Conservation (phyloP, 1,284 basidiomycete genomes). For the Ceratorhiza oryzae-sativae region DNA sequence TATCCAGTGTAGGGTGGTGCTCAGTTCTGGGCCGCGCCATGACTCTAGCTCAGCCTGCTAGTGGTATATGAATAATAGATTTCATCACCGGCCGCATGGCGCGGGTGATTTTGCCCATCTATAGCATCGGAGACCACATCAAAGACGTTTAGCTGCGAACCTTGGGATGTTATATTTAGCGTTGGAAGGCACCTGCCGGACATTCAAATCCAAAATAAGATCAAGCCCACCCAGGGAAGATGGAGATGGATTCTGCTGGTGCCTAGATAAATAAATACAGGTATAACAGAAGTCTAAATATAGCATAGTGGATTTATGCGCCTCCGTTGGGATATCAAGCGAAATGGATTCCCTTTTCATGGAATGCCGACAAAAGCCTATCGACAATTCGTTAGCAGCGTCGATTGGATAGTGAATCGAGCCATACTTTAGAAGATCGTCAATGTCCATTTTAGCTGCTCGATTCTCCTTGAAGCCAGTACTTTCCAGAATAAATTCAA, state of each 20-base stretch:
- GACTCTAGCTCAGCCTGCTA: no score
- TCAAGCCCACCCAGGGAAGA: neutral
- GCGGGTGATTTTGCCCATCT: neutral
- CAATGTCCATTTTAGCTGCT: conserved; percentile 84
- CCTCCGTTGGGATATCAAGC: conserved; percentile 59
- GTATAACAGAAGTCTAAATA: conserved; percentile 15
- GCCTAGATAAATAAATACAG: neutral
- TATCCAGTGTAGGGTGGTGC: no score
- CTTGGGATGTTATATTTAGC: neutral
- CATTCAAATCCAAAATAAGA: neutral
- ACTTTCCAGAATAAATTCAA: conserved; percentile 78
- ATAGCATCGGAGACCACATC: neutral
- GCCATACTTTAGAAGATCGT: conserved; percentile 78
- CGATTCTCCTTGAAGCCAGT: conserved; percentile 72
- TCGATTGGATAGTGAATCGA: neutral
- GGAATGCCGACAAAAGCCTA: conserved; percentile 78
- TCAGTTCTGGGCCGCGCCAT: no score
- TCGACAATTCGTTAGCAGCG: neutral
- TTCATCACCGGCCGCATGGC: no score
- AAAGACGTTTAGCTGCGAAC: neutral
- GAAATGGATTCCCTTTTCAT: conserved; percentile 84
- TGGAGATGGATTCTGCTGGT: neutral
- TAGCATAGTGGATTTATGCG: no score
- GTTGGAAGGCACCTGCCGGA: neutral
- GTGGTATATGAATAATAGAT: no score